phyloP scores from a whole-genome alignment of 2,329 filamentous ascomycete genomes.

The Ophiostoma australiae region DNA sequence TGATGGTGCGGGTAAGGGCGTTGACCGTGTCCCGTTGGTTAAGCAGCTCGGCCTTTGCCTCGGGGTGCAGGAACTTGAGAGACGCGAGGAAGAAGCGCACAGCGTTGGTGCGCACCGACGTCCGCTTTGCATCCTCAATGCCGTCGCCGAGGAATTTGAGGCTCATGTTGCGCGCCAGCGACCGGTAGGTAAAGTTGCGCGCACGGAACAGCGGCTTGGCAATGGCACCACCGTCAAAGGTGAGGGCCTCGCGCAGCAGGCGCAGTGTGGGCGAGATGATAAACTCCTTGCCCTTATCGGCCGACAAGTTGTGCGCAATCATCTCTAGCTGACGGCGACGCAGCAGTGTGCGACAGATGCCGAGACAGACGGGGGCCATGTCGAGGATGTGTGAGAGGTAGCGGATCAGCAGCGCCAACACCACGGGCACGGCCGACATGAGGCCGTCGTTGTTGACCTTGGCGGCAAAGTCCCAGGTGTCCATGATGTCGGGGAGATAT shows the following conservation, averaged over 20 bases:
- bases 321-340: conserved; percentile 77
- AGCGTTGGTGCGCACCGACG: conserved; percentile 77
- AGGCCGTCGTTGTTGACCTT: conserved; percentile 75
- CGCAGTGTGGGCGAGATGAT: conserved; percentile 84
- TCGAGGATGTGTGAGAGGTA: conserved; percentile 69
- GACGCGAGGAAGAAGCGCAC: conserved; percentile 75
- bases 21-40: conserved; percentile 67
- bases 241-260: conserved; percentile 77
- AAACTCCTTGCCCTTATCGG: conserved; percentile 77
- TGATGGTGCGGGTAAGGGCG: conserved; percentile 69
- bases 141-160: conserved; percentile 57
- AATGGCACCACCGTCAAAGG: conserved; percentile 77
- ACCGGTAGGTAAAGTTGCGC: conserved; percentile 72
- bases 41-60: conserved; percentile 77
- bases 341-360: conserved; percentile 75
- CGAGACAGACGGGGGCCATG: conserved; percentile 67
- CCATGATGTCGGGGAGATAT: conserved; percentile 73
- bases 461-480: conserved; percentile 80
- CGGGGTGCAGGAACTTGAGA: conserved; percentile 69
- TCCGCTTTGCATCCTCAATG: conserved; percentile 61
- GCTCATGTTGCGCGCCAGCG: conserved; percentile 73
- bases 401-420: conserved; percentile 75
- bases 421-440: conserved; percentile 73
- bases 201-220: conserved; percentile 73
- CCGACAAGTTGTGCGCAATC: conserved; percentile 70